Evolutionary conservation across 257 asterid species (phyloP).

Genomic region (Paraleonurus japonicus): DNA sequence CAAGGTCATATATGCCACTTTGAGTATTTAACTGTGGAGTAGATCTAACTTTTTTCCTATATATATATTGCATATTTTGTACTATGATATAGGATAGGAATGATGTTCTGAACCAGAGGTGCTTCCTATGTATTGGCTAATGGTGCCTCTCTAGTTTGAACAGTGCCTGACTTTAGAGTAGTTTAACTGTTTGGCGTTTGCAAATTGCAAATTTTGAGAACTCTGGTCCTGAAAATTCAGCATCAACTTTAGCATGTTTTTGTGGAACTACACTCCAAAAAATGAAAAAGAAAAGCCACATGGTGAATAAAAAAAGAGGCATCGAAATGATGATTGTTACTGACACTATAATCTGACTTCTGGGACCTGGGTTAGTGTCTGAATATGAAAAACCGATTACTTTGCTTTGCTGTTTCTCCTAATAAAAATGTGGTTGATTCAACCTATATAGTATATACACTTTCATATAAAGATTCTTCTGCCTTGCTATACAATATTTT

Average conservation of each 20-base stretch:
- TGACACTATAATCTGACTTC: background rate
- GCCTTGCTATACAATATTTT: constrained; percentile 16
- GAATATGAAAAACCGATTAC: background rate
- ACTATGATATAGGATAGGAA: constrained; percentile 6
- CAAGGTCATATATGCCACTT: background rate
- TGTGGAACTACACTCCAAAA: background rate
- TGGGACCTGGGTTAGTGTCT: too few relatives aligned
- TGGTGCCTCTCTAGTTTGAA: constrained; percentile 15
- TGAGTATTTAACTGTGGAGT: background rate
- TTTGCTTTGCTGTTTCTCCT: constrained; percentile 10
- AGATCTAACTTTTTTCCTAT: background rate
- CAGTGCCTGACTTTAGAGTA: background rate
- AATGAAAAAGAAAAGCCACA: background rate
- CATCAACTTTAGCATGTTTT: background rate
- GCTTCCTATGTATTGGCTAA: background rate
- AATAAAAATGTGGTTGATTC: background rate
- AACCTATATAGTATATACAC: background rate
- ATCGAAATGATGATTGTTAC: background rate
- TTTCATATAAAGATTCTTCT: constrained; percentile 17
- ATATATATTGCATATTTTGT: background rate
- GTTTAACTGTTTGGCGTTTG: constrained; percentile 3
- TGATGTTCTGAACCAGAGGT: background rate
- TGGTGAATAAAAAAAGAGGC: background rate
- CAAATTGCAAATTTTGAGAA: background rate
- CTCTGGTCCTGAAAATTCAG: background rate